Base-by-base conservation (phyloP, 2,329 filamentous ascomycete species). In the Microdochium paspali region DNA sequence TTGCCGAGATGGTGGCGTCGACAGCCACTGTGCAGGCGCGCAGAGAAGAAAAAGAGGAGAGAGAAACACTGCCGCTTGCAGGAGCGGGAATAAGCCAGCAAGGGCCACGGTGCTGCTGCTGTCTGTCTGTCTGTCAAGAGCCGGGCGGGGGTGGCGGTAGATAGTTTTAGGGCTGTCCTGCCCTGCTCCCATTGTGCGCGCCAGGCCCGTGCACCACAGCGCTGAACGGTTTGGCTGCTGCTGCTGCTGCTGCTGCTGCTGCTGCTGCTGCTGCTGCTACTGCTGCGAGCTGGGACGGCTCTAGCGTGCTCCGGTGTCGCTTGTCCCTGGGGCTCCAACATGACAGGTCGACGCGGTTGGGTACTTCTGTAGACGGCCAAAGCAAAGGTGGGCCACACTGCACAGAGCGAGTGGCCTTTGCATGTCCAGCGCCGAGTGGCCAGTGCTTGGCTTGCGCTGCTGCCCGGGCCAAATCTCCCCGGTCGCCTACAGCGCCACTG, bases 291-390 rank as follows among this genome's bases (percentile, higher is more conserved):
- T 18, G 10, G n/a, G n/a, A n/a, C n/a, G n/a, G 10, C n/a, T 5
- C 10, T 18, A 15, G 13, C 18, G 15, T 6, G 18, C 35, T 40
- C 35, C 35, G 35, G 35, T 20, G 23, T 20, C 18, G 35, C 13
- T 21, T 40, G n/a, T n/a, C n/a, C n/a, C n/a, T n/a, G n/a, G n/a
- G n/a, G n/a, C n/a, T n/a, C n/a, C n/a, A n/a, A n/a, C n/a, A n/a
- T 40, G 35, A 40, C 35, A 40, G 35, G 35, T 40, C 18, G n/a
- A n/a, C n/a, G n/a, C n/a, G n/a, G n/a, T n/a, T n/a, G 35, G 35
- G 35, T 40, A 40, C 35, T 40, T 40, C 35, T 40, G 35, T 40
- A 40, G 35, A 40, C 35, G 18, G 35, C 35, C 35, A 21, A 18
- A n/a, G n/a, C n/a, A n/a, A n/a, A 20, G 18, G 35, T 40, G 35